Percentiles rank a stretch among this genome's conserved stretches.
Evolutionary conservation across 495 filamentous ascomycete genomes (phyloP).

Genomic region (Penicillium goetzii): DNA sequence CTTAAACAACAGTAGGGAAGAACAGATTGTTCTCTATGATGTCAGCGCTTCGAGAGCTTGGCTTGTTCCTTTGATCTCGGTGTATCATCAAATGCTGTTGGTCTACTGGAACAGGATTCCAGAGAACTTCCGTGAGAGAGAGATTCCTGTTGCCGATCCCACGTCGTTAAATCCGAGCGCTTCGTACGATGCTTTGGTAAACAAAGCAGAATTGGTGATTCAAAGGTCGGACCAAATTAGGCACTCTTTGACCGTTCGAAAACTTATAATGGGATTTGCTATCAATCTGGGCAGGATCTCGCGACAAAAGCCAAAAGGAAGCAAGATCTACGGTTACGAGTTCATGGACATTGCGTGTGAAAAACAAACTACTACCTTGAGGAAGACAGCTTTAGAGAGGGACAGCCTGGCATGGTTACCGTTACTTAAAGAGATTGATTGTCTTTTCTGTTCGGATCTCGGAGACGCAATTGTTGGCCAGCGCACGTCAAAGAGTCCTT

Average conservation of each 20-base stretch:
- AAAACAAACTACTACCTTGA: slow-evolving; percentile 4
- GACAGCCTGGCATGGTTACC: slow-evolving; percentile 9
- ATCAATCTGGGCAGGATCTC: slow-evolving; percentile 9
- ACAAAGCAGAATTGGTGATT: slow-evolving; percentile 3
- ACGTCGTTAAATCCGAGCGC: background rate
- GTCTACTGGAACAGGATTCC: slow-evolving; percentile 9
- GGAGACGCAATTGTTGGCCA: slow-evolving; percentile 9
- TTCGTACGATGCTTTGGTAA: background rate
- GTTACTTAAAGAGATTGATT: slow-evolving; percentile 6
- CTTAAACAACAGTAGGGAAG: background rate
- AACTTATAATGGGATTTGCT: slow-evolving; percentile 16
- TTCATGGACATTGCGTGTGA: slow-evolving; percentile 23
- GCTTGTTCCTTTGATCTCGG: slow-evolving; percentile 18
- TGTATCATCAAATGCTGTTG: slow-evolving; percentile 21
- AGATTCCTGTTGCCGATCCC: background rate
- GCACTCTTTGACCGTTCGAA: slow-evolving; percentile 1
- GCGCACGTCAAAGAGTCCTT: background rate
- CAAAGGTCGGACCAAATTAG: background rate
- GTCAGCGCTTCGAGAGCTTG: slow-evolving; percentile 16
- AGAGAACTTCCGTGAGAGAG: background rate
- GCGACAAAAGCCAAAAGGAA: slow-evolving; percentile 1
- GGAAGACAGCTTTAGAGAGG: slow-evolving; percentile 4
- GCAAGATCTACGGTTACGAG: slow-evolving; percentile 19
- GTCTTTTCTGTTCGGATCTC: slow-evolving; percentile 9
- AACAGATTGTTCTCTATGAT: slow-evolving; percentile 21